Conservation (phyloP, 345 rosid species). For the thale cress (Arabidopsis thaliana) region DNA sequence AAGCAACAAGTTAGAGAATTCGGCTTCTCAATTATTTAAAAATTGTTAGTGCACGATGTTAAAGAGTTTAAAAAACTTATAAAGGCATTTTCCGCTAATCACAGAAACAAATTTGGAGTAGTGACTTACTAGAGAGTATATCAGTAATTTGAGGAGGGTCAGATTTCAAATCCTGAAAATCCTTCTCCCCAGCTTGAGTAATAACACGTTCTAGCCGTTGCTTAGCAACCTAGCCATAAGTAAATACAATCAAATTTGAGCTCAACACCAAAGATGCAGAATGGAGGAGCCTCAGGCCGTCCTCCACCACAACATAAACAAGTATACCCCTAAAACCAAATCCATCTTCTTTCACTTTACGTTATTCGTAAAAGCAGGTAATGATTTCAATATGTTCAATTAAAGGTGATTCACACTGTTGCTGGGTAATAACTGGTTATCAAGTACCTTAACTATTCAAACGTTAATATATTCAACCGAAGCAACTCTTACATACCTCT, state of each 20-base stretch:
- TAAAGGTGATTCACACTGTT: constrained; percentile 11
- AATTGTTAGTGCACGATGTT: neutral
- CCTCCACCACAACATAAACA: neutral
- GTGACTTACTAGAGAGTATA: constrained; percentile 68
- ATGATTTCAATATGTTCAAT: neutral
- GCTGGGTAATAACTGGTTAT: constrained; percentile 15
- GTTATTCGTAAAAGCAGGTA: neutral
- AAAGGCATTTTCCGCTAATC: neutral
- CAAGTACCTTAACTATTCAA: neutral
- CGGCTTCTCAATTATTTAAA: neutral
- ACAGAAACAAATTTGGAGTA: neutral
- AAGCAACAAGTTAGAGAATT: constrained; percentile 15
- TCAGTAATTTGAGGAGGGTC: constrained; percentile 67
- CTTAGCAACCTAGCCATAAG: constrained; percentile 68
- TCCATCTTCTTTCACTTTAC: neutral
- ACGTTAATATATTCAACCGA: neutral
- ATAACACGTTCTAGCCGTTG: constrained; percentile 76
- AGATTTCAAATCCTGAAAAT: constrained; percentile 55
- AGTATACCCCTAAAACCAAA: constrained; percentile 21
- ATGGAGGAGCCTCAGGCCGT: constrained; percentile 2
- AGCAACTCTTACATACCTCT: constrained; percentile 55
- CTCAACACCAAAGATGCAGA: constrained; percentile 14
- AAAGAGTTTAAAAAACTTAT: neutral
- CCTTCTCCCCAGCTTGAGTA: constrained; percentile 72
- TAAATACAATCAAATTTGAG: constrained; percentile 34